phyloP scores from a whole-genome alignment of 1,284 basidiomycete genomes.

The Apiotrichum brassicae region DNA sequence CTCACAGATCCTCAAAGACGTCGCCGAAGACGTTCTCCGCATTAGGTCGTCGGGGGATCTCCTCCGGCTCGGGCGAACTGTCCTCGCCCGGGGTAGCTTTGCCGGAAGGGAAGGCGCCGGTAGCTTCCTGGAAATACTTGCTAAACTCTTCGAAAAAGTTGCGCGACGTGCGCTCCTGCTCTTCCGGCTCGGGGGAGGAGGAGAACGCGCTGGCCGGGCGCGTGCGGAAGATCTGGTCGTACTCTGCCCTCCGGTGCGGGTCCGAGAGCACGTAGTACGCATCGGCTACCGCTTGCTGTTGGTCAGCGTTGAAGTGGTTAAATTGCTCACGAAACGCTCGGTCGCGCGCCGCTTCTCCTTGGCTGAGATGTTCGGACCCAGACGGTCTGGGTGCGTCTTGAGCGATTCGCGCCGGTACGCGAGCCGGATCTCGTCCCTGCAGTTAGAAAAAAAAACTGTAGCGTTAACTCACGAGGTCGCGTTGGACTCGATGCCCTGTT shows the following conservation, averaged over 20 bases:
- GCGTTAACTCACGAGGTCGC: conserved; percentile 41
- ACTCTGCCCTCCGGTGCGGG: conserved; percentile 66
- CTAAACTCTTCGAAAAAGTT: conserved; percentile 74
- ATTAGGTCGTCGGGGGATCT: conserved; percentile 52
- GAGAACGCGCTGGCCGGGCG: conserved; percentile 32
- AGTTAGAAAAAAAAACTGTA: too few species aligned
- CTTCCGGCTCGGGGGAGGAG: conserved; percentile 28
- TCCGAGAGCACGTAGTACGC: conserved; percentile 95
- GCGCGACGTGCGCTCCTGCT: conserved; percentile 59
- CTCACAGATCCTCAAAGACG: conserved; percentile 76
- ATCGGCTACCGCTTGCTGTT: conserved; percentile 72
- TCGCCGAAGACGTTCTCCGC: conserved; percentile 76
- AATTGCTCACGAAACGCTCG: conserved; percentile 61
- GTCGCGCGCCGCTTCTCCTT: conserved; percentile 68
- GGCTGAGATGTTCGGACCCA: conserved; percentile 61
- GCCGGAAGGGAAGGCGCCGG: conserved; percentile 14
- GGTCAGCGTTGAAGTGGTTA: neutral
- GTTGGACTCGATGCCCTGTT: conserved; percentile 31
- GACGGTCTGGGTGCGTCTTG: conserved; percentile 83
- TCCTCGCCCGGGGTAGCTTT: conserved; percentile 4
- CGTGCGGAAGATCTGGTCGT: conserved; percentile 62
- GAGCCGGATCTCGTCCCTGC: conserved; percentile 42
- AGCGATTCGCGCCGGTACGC: conserved; percentile 46
- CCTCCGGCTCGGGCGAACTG: conserved; percentile 3
- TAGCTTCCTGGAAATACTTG: conserved; percentile 55